Evolutionary conservation across 495 filamentous ascomycete genomes (phyloP).

Genomic region (Hypoxylon lienhwacheense): DNA sequence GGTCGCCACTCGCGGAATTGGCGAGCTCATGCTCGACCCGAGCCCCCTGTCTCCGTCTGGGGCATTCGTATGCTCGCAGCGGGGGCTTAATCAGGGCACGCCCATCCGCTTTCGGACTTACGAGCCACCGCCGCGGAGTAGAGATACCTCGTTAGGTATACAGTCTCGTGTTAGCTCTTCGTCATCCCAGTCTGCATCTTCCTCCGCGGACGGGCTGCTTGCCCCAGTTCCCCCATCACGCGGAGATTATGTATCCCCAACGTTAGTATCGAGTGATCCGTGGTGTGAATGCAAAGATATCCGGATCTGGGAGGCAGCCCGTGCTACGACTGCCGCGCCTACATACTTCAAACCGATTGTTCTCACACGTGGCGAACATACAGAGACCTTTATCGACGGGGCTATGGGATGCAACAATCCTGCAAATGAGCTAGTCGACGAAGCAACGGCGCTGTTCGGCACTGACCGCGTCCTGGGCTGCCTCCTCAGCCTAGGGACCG

Average conservation of each 20-base stretch:
- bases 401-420: constrained; percentile 40
- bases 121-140: background rate
- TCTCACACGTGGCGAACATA: constrained; percentile 5
- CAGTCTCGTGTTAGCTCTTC: background rate
- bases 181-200: background rate
- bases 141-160: background rate
- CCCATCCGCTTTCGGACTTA: constrained; percentile 3
- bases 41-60: background rate
- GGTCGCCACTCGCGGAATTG: background rate
- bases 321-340: constrained; percentile 39
- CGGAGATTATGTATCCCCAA: too few species aligned
- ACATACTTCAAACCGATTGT: constrained; percentile 32
- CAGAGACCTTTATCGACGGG: constrained; percentile 31
- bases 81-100: background rate
- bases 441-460: constrained; percentile 20
- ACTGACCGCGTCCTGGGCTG: constrained; percentile 3
- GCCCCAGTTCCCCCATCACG: background rate
- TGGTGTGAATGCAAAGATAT: constrained; percentile 9
- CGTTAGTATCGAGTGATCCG: background rate
- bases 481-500: constrained; percentile 7
- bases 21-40: constrained; percentile 5
- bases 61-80: constrained; percentile 4
- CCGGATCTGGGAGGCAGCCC: constrained; percentile 36
- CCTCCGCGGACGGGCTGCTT: background rate
- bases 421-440: constrained; percentile 11